Percentiles rank a stretch among this genome's conserved stretches.
Conservation (phyloP, 176 grass and related monocot genomes). For the Puccinellia tenuiflora region DNA sequence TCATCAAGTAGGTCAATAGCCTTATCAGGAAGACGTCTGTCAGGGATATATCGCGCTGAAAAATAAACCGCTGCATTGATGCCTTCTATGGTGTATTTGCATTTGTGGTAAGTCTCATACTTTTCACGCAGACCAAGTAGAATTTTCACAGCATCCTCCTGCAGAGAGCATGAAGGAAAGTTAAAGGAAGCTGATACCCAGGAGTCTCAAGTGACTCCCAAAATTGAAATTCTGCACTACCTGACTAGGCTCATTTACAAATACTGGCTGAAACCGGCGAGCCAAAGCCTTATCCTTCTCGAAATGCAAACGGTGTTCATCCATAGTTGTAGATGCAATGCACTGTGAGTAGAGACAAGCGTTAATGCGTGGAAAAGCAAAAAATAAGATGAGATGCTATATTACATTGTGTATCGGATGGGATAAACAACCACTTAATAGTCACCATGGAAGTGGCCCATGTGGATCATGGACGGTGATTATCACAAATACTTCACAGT, state of each 20-base stretch:
- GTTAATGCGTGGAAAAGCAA: not conserved
- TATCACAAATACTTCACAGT: conserved; percentile 2
- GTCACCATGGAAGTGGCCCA: not conserved
- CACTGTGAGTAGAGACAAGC: conserved; percentile 46
- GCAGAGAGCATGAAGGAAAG: conserved; percentile 5
- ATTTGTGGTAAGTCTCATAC: conserved; percentile 88
- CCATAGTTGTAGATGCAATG: conserved; percentile 89
- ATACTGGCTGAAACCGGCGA: conserved; percentile 88
- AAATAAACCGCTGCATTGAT: conserved; percentile 94
- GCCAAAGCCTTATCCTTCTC: conserved; percentile 99
- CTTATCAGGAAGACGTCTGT: conserved; percentile 95
- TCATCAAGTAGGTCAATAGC: conserved; percentile 98
- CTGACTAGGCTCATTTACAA: conserved; percentile 83
- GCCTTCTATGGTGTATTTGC: conserved; percentile 80
- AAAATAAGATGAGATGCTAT: not conserved
- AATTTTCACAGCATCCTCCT: conserved; percentile 92
- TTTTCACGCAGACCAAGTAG: conserved; percentile 73
- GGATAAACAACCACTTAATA: not conserved
- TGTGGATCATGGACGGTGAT: not conserved
- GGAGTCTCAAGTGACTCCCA: not conserved
- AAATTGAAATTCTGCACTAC: conserved; percentile 38
- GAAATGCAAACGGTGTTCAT: conserved; percentile 86
- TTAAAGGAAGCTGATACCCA: conserved; percentile 15
- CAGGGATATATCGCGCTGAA: conserved; percentile 90
- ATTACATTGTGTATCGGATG: not conserved